phyloP scores from a whole-genome alignment of 345 rosid species.

The Euphorbia peplus region DNA sequence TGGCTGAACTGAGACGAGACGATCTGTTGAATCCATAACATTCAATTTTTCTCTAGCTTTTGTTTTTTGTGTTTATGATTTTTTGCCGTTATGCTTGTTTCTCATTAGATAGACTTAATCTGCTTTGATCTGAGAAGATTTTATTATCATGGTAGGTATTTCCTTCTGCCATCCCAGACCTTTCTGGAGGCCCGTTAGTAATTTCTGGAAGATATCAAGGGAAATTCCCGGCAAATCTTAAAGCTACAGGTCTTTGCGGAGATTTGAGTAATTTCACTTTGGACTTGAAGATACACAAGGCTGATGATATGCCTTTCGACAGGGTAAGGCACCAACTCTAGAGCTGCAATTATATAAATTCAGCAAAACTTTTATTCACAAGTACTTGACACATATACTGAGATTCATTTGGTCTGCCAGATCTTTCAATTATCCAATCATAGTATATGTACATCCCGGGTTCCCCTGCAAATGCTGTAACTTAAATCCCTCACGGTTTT shows the following conservation, averaged over 20 bases:
- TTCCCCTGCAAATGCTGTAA: background rate
- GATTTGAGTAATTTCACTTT: constrained; percentile 45
- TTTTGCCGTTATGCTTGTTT: background rate
- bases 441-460: too few species aligned
- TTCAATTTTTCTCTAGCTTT: background rate
- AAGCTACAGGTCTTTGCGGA: constrained; percentile 52
- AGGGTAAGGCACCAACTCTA: constrained; percentile 33
- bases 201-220: constrained; percentile 69
- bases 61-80: background rate
- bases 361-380: background rate
- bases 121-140: background rate
- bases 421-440: background rate
- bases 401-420: background rate
- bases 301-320: constrained; percentile 57
- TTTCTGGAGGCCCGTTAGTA: constrained; percentile 48
- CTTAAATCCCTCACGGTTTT: background rate
- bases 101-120: constrained; percentile 1
- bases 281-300: constrained; percentile 54
- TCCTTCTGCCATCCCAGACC: constrained; percentile 61
- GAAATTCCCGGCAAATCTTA: constrained; percentile 50
- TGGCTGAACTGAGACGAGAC: background rate
- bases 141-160: constrained; percentile 40
- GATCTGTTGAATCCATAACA: background rate
- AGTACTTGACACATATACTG: background rate
- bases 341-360: background rate